phyloP scores from a whole-genome alignment of 2,329 filamentous ascomycete species.

The Epichloe festucae region DNA sequence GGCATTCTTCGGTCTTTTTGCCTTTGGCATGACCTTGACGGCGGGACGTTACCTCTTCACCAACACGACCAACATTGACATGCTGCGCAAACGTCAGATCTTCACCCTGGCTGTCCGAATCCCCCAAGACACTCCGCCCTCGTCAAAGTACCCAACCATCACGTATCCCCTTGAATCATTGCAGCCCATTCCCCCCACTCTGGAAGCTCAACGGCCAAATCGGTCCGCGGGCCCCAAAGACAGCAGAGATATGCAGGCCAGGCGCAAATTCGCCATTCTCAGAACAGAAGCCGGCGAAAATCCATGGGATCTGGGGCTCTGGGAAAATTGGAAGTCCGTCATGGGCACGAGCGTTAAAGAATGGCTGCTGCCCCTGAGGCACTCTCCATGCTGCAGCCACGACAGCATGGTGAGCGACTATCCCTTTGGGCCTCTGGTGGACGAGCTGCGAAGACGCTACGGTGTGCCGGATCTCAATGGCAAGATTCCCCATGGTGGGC shows the following conservation, averaged over 20 bases:
- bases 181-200: background rate
- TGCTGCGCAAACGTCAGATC: conserved; percentile 48
- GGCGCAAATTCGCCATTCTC: conserved; percentile 66
- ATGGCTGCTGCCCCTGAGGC: conserved; percentile 67
- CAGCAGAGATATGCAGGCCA: conserved; percentile 33
- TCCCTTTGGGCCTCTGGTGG: conserved; percentile 48
- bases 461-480: conserved; percentile 10
- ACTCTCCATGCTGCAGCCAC: conserved; percentile 62
- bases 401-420: conserved; percentile 55
- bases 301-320: conserved; percentile 65
- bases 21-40: conserved; percentile 61
- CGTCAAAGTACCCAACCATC: conserved; percentile 35
- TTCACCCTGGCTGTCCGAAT: conserved; percentile 66
- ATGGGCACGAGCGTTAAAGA: conserved; percentile 62
- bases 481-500: background rate
- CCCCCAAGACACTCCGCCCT: conserved; percentile 28
- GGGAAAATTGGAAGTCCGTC: conserved; percentile 62
- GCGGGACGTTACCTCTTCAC: conserved; percentile 55
- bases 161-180: conserved; percentile 39
- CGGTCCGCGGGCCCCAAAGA: conserved; percentile 9
- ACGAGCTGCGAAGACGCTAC: conserved; percentile 35
- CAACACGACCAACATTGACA: conserved; percentile 80
- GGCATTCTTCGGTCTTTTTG: conserved; percentile 69
- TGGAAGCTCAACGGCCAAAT: conserved; percentile 3
- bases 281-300: conserved; percentile 63